Percentiles rank a stretch among this genome's conserved stretches.
Evolutionary conservation across 225 moss, liverwort and hornwort species (phyloP).

Genomic region (Polytrichum commune): DNA sequence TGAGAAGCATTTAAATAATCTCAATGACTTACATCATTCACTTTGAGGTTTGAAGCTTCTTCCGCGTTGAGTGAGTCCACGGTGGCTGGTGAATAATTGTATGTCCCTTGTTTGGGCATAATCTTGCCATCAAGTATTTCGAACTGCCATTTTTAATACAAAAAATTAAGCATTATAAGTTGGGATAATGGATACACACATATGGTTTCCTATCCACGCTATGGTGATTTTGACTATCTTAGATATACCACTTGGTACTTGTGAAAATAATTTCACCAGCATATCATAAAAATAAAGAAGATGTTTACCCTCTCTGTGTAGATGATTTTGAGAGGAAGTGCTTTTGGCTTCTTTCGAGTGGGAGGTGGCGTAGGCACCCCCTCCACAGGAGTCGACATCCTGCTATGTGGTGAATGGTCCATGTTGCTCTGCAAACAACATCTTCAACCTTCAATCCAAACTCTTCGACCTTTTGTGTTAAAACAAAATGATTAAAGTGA

Average conservation of each 20-base stretch:
- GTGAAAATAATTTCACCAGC: background rate
- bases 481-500: too few species aligned
- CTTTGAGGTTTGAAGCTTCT: constrained; percentile 3
- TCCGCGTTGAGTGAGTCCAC: constrained; percentile 3
- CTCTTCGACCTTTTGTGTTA: too few species aligned
- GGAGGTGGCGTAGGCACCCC: too few species aligned
- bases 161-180: too few species aligned
- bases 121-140: background rate
- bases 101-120: background rate
- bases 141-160: background rate
- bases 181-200: background rate
- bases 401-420: too few species aligned
- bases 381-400: too few species aligned
- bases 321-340: constrained; percentile 32
- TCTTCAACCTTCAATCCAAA: too few species aligned
- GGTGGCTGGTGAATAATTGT: background rate
- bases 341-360: constrained; percentile 12
- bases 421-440: too few species aligned
- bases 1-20: too few species aligned
- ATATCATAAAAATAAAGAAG: background rate
- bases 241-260: too few species aligned
- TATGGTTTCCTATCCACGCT: fast-evolving
- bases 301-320: constrained; percentile 27
- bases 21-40: background rate
- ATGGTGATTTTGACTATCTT: background rate